Evolutionary conservation across 2,329 filamentous ascomycete species (phyloP), one percentile per base, ranked within the genome.

Genomic region (Fusarium citri): DNA sequence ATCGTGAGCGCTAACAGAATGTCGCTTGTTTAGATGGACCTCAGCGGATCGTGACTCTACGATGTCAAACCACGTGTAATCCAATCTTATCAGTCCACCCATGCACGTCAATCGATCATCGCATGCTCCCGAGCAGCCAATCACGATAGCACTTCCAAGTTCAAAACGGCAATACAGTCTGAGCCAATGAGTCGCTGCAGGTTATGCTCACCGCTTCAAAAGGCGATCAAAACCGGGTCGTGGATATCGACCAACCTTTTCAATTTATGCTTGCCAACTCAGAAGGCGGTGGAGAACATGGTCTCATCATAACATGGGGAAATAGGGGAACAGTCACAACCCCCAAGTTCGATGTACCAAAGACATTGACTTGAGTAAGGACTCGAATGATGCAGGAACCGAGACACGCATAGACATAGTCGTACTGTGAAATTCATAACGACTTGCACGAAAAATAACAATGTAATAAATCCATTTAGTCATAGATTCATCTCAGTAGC

Each of bases 151-250:
- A 55, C 64, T 49, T 43, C 18, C 25, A 34, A 48, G 41, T 71
- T 72, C 49, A 72, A 74, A 74, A 69, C 59, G 72, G 72, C 55
- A 74, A 74, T 71, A 22, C 31, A 51, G 25, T 45, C 48, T 54
- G 30, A 41, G 51, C 58, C 48, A 51, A 57, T 42, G 42, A 20
- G 16, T 45, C 20, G 41, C 28, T 46, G 26, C 37, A 41, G 23
- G 58, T 45, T 46, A 40, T 59, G 65, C 65, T 70, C 67, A 69
- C 67, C 67, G 67, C 67, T 55, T 51, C 67, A 41, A 26, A 46
- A 57, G 15, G 23, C 9, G 37, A 48, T 37, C 55, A 31, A 55
- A 55, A 62, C 48, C 59, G 53, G 65, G 59, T 47, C 28, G 25
- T 22, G 25, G 43, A 20, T 26, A 37, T 45, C 40, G 49, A 25